Percentiles rank a stretch among this genome's conserved stretches.
Evolutionary conservation across 345 rosid genomes (phyloP).

Genomic region (Kandelia obovata): DNA sequence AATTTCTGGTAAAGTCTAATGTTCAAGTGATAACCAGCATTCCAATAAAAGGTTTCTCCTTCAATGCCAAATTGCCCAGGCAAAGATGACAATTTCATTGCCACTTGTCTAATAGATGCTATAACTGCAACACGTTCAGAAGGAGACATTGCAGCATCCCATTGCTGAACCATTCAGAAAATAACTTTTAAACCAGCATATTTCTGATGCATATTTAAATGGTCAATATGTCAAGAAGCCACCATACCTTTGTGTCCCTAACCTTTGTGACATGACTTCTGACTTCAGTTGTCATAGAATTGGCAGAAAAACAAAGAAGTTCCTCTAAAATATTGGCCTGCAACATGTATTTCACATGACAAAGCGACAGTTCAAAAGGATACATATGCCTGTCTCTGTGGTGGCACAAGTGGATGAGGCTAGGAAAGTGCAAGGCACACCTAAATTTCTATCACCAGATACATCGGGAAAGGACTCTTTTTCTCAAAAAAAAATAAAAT

Average conservation of each 20-base stretch:
- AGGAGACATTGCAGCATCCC: slow-evolving; percentile 69
- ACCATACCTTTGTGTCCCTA: slow-evolving; percentile 66
- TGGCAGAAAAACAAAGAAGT: slow-evolving; percentile 50
- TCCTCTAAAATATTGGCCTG: slow-evolving; percentile 87
- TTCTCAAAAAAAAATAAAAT: neutral
- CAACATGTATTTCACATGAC: slow-evolving; percentile 16
- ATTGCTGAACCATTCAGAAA: slow-evolving; percentile 53
- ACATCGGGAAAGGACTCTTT: slow-evolving; percentile 4
- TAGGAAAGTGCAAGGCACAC: neutral
- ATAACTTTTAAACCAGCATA: neutral
- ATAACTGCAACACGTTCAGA: slow-evolving; percentile 72
- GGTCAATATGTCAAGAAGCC: neutral
- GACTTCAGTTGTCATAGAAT: slow-evolving; percentile 45
- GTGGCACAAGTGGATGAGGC: neutral
- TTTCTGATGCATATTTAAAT: neutral
- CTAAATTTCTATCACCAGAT: slow-evolving; percentile 10
- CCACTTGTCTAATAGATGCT: slow-evolving; percentile 62
- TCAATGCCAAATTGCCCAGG: slow-evolving; percentile 58
- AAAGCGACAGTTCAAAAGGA: neutral
- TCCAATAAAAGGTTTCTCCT: slow-evolving; percentile 81
- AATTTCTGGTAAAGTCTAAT: slow-evolving; percentile 74
- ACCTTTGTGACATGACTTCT: slow-evolving; percentile 65
- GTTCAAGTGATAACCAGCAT: slow-evolving; percentile 74
- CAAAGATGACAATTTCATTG: slow-evolving; percentile 53
- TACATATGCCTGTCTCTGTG: neutral